phyloP scores from a whole-genome alignment of 2,329 filamentous ascomycete genomes.

The Clathrospora elynae region DNA sequence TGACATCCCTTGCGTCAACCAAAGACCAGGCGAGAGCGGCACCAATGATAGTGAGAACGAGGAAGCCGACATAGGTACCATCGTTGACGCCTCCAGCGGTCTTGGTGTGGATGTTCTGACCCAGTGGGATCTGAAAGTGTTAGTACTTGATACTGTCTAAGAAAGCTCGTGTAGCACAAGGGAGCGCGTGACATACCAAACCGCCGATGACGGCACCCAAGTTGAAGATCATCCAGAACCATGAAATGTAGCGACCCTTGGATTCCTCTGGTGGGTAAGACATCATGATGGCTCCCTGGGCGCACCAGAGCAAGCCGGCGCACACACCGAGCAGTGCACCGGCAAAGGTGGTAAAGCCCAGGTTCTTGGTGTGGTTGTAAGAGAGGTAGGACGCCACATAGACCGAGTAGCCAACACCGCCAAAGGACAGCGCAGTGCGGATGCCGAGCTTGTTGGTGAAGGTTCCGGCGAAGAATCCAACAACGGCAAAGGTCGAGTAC shows the following conservation, averaged over 20 bases:
- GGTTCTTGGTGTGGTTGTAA: slow-evolving; percentile 70
- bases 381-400: slow-evolving; percentile 73
- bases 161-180: slow-evolving; percentile 42
- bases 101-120: slow-evolving; percentile 68
- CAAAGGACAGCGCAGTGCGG: slow-evolving; percentile 69
- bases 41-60: slow-evolving; percentile 78
- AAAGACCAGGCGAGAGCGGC: slow-evolving; percentile 72
- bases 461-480: slow-evolving; percentile 70
- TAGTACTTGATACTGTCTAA: slow-evolving; percentile 10
- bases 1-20: slow-evolving; percentile 71
- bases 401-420: slow-evolving; percentile 76
- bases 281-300: slow-evolving; percentile 87
- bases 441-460: slow-evolving; percentile 78
- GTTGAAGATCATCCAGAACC: slow-evolving; percentile 97
- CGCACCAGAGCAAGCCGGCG: slow-evolving; percentile 80
- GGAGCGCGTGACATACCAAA: slow-evolving; percentile 56
- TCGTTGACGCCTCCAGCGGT: slow-evolving; percentile 63
- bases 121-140: slow-evolving; percentile 67
- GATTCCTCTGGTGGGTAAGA: slow-evolving; percentile 79
- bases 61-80: slow-evolving; percentile 87
- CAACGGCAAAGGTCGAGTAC: slow-evolving; percentile 72
- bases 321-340: slow-evolving; percentile 78
- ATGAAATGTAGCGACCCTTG: slow-evolving; percentile 87
- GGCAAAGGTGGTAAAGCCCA: slow-evolving; percentile 75
- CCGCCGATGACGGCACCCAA: slow-evolving; percentile 85